Evolutionary conservation across 1,284 basidiomycete genomes (phyloP).

Genomic region (Gastroboletus turbinatus): DNA sequence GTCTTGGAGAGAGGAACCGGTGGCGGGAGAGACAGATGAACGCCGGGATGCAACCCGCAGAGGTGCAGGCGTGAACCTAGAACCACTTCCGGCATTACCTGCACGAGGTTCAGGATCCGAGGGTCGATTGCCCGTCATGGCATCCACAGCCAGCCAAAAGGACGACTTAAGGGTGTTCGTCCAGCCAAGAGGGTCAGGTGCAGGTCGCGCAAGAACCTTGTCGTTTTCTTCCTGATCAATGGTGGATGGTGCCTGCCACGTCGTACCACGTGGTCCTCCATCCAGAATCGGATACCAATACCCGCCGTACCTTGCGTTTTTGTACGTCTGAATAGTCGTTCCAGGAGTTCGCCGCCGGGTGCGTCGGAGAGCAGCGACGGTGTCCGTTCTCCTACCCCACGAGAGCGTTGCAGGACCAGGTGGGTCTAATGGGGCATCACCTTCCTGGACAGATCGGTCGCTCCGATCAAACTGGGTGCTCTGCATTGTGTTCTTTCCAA

Average conservation of each 20-base stretch:
- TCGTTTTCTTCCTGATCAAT: neutral
- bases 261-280: neutral
- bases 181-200: conserved; percentile 29
- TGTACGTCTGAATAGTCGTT: conserved; percentile 2
- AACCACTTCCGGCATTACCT: conserved; percentile 7
- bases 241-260: neutral
- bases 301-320: conserved; percentile 10
- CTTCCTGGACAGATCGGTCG: neutral
- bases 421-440: conserved; percentile 15
- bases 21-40: conserved; percentile 4
- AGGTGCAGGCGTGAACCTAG: conserved; percentile 25
- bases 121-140: conserved; percentile 28
- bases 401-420: conserved; percentile 29
- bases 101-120: neutral
- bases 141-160: conserved; percentile 37
- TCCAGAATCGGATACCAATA: conserved; percentile 10
- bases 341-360: conserved; percentile 9
- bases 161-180: conserved; percentile 35
- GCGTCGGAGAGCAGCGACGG: conserved; percentile 25
- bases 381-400: conserved; percentile 28
- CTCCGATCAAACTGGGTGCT: neutral
- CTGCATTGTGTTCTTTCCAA: neutral
- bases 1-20: neutral
- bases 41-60: conserved; percentile 19
- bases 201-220: neutral